Evolutionary conservation across 495 filamentous ascomycete species (phyloP).

Genomic region (Tuber melanosporum): DNA sequence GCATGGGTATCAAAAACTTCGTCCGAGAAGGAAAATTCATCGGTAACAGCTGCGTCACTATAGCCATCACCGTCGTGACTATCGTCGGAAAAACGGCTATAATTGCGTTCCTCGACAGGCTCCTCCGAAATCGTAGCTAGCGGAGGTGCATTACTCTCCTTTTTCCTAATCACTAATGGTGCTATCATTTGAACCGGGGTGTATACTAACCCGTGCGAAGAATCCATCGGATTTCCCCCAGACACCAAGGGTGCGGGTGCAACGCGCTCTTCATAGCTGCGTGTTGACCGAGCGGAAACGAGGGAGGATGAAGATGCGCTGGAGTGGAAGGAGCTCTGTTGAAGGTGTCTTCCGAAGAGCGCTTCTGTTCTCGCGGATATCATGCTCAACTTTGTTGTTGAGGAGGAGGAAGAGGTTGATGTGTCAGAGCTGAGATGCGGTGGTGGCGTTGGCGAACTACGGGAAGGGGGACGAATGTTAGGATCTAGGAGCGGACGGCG

Average conservation of each 20-base stretch:
- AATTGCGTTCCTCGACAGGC: neutral
- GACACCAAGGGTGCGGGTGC: neutral
- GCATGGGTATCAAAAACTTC: neutral
- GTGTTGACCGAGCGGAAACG: neutral
- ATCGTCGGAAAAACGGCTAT: neutral
- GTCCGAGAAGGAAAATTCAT: neutral
- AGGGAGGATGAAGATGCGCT: neutral
- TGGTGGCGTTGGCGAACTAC: neutral
- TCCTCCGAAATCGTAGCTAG: neutral
- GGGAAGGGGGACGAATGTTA: neutral
- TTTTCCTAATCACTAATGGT: neutral
- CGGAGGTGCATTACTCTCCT: neutral
- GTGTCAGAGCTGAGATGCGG: neutral
- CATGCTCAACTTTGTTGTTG: neutral
- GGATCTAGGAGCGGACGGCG: neutral
- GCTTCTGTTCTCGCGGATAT: constrained; percentile 3
- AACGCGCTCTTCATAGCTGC: neutral
- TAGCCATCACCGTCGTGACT: neutral
- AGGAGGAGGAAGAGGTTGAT: neutral
- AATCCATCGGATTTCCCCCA: neutral
- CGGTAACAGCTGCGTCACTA: neutral
- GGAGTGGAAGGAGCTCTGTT: neutral
- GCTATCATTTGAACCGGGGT: neutral
- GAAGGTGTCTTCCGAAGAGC: neutral
- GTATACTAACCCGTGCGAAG: neutral